Evolutionary conservation across 1,284 basidiomycete genomes (phyloP), one percentile per base, ranked within the genome.

Genomic region (Neonothopanus nambi): DNA sequence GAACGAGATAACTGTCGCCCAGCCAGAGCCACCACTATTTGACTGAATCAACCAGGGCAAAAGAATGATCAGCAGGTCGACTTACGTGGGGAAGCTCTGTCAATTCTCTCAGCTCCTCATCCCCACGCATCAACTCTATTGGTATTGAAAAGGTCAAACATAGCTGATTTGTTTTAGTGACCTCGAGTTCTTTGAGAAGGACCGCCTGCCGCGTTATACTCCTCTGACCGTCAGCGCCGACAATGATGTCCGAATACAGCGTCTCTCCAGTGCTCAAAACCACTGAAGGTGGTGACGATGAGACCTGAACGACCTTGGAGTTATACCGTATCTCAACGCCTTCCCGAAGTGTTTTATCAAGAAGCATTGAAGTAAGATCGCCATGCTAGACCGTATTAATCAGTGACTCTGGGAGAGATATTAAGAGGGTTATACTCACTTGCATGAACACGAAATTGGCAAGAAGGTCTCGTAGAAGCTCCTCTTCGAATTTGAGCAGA

Each of bases 211-310:
- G 77, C 7, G 82, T 65, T 40, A 75, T 59, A 59, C 83, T 85
- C 62, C 80, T 67, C 17, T 73, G 71, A 13, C 82, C 82, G 61
- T 84, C 82, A 2, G 81, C 81, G 12, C 77, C 81, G 2, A 84
- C 64, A 24, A 84, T 67, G 15, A 83, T 58, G 59, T 84, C 80
- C 0, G 72, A 74, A 7, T 60, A 45, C n/a, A 78, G 39, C 1
- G 58, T 61, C 51, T 73, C 70, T 13, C 77, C 81, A 37, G 60
- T 65, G 21, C 67, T 59, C 37, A 78, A 67, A 0, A 68, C 74
- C 4, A 81, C 67, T 1, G 65, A 63, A 4, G 67, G 65, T 2
- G 59, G 26, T 41, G 64, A 65, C 12, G 76, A 68, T 52, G 84
- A 77, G 1, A 82, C 69, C 1, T 61, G 58, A 4, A 71, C 63